phyloP scores from a whole-genome alignment of 257 asterid genomes.

The Solanum pimpinellifolium region DNA sequence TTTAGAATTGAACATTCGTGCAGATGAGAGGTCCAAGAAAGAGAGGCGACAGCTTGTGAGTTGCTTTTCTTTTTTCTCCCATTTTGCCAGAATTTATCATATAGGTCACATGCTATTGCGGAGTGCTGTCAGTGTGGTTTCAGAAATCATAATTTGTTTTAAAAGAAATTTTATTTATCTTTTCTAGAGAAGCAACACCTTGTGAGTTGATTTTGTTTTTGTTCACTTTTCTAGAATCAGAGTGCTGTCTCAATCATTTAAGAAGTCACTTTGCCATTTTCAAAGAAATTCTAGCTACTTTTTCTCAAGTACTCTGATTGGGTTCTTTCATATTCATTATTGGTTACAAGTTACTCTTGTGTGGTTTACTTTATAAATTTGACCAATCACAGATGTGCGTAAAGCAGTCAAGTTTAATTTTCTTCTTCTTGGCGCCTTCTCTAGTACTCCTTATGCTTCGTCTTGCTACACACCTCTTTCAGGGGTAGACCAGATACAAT shows the following conservation, averaged over 20 bases:
- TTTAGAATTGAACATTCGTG: constrained; percentile 66
- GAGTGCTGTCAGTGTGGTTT: not conserved
- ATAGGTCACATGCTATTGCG: not conserved
- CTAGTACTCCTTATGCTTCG: not conserved
- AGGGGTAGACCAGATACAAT: not conserved
- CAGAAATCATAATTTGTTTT: not conserved
- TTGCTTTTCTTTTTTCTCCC: not conserved
- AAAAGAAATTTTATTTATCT: not conserved
- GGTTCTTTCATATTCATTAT: not conserved
- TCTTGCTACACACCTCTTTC: not conserved
- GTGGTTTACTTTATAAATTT: not conserved
- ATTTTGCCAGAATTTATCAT: not conserved
- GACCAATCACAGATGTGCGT: not conserved
- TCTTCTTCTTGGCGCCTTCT: not conserved
- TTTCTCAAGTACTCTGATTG: not conserved
- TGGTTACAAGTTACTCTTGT: not conserved
- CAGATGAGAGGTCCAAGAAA: constrained; percentile 81
- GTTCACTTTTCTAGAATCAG: not conserved
- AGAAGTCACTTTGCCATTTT: not conserved
- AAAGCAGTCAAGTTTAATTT: not conserved
- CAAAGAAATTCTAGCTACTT: not conserved
- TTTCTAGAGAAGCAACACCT: not conserved
- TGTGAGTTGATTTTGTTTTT: not conserved
- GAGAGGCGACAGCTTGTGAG: constrained; percentile 98
- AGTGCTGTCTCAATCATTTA: not conserved